Conservation (phyloP, 768 basidiomycete genomes). For the Neoboletus subvelutipes region DNA sequence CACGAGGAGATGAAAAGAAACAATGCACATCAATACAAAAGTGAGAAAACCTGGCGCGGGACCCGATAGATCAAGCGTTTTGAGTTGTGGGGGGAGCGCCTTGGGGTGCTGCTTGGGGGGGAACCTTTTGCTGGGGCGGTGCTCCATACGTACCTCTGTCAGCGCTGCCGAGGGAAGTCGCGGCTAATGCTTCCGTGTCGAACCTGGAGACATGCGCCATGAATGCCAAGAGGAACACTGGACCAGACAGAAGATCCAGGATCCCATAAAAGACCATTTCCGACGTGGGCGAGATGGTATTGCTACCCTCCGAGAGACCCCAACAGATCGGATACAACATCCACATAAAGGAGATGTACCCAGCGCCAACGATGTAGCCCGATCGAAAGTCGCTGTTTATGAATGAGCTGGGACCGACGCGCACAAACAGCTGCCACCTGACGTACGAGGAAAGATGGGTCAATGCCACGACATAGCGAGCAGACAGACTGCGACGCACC, state of each 20-base stretch:
- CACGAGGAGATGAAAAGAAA: neutral
- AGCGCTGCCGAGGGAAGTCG: constrained; percentile 11
- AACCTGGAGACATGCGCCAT: constrained; percentile 17
- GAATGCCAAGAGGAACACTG: constrained; percentile 37
- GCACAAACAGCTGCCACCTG: constrained; percentile 34
- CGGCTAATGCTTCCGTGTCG: neutral
- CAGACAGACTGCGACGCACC: constrained; percentile 33
- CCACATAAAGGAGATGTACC: constrained; percentile 53
- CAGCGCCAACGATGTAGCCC: constrained; percentile 36
- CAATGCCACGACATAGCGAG: constrained; percentile 5
- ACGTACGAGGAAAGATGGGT: neutral
- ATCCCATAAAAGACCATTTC: constrained; percentile 61
- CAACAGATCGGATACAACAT: constrained; percentile 57
- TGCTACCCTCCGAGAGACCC: constrained; percentile 53
- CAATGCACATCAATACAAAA: neutral
- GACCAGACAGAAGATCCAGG: constrained; percentile 39
- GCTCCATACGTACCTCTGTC: constrained; percentile 5
- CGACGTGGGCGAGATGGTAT: constrained; percentile 47
- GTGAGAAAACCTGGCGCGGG: neutral
- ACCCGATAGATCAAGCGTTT: neutral
- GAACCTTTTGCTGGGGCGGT: neutral
- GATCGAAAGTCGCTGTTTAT: constrained; percentile 22
- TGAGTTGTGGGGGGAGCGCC: neutral
- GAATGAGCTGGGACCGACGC: constrained; percentile 29
- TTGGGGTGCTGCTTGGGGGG: neutral